Percentiles rank a stretch among this genome's conserved stretches.
phyloP scores from a whole-genome alignment of 148 eudicot genomes.

The Persicaria maculosa region DNA sequence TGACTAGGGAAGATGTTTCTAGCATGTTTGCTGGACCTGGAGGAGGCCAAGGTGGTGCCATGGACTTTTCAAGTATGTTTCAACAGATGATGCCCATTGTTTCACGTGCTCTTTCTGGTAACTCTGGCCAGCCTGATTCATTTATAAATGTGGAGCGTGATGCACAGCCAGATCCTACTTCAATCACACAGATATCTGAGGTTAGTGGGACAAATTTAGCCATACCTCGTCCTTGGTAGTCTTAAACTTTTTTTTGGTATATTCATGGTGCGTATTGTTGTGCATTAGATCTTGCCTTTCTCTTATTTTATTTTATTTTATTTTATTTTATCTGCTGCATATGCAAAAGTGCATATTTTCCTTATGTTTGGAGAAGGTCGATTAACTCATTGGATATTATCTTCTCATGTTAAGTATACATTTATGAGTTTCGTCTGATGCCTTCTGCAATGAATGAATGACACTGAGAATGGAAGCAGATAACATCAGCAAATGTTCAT shows the following conservation, averaged over 20 bases:
- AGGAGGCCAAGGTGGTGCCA: conserved; percentile 49
- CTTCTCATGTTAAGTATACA: background rate
- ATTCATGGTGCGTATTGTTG: background rate
- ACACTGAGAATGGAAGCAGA: background rate
- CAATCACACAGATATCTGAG: conserved; percentile 5
- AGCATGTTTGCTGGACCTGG: conserved; percentile 54
- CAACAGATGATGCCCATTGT: conserved; percentile 99
- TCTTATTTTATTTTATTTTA: background rate
- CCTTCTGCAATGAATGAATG: background rate
- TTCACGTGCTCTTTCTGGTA: conserved; percentile 75
- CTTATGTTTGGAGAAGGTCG: background rate
- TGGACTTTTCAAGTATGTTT: conserved; percentile 79
- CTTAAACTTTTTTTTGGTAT: background rate
- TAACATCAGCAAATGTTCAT: conserved; percentile 3
- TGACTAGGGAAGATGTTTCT: conserved; percentile 52
- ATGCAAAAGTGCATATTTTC: background rate
- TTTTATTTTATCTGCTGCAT: background rate
- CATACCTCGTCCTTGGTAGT: background rate
- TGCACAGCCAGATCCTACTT: conserved; percentile 16
- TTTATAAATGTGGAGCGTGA: conserved; percentile 20
- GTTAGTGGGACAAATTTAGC: background rate
- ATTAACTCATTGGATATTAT: background rate
- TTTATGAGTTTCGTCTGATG: background rate
- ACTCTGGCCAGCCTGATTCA: conserved; percentile 26
- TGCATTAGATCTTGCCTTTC: background rate